These are phyloP conservation scores for Septoria petroselini DNA, from an alignment of 2,329 filamentous ascomycete species.

Conservation along the genomic window DNA sequence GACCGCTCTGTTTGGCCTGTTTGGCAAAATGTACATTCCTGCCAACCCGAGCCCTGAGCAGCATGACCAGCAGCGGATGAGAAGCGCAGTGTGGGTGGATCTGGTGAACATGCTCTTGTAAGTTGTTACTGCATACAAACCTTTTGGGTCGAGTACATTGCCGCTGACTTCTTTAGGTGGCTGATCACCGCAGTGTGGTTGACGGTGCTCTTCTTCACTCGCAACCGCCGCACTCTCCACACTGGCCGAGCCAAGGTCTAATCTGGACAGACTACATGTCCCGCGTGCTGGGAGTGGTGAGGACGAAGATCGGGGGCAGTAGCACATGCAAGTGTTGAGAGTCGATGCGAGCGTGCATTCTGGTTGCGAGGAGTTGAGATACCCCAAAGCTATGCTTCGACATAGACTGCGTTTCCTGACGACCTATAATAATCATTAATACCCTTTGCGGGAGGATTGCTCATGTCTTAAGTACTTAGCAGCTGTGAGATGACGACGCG, in stretches of 20 bases:
- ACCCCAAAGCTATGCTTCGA: constrained; percentile 6
- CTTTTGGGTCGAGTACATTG: no score
- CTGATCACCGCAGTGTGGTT: constrained; percentile 59
- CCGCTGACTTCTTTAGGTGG: no score
- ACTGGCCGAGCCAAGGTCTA: constrained; percentile 37
- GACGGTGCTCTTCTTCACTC: constrained; percentile 58
- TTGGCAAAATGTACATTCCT: constrained; percentile 75
- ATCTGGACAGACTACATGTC: constrained; percentile 12
- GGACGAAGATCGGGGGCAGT: constrained; percentile 8
- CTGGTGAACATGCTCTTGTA: constrained; percentile 68
- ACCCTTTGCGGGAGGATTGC: neutral
- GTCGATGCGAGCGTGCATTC: neutral
- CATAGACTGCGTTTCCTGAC: neutral
- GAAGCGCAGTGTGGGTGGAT: constrained; percentile 81
- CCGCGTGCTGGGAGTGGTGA: constrained; percentile 2
- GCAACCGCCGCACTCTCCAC: constrained; percentile 43
- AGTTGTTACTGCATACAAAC: no score
- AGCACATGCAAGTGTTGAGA: neutral
- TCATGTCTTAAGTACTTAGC: neutral
- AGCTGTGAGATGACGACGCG: constrained; percentile 2
- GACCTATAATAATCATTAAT: neutral
- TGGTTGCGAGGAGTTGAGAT: constrained; percentile 1
- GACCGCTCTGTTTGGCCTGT: constrained; percentile 78
- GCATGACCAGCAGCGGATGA: constrained; percentile 68
- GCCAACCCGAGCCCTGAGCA: constrained; percentile 56